Evolutionary conservation across 2,329 filamentous ascomycete species (phyloP).

Genomic region (Dactylellina leptospora): DNA sequence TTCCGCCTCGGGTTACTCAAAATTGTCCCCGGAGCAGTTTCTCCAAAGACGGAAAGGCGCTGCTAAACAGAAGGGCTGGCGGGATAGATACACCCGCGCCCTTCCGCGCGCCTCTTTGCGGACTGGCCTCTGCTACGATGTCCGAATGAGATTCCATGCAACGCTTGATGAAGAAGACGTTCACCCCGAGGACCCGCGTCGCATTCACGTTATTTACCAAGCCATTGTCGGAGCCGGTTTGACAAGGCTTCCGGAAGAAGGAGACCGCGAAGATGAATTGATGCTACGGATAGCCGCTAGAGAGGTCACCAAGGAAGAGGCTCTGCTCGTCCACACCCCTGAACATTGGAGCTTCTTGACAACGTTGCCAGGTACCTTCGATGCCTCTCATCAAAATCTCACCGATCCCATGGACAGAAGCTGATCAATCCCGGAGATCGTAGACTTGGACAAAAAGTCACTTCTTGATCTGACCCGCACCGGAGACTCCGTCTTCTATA

Average conservation of each 20-base stretch:
- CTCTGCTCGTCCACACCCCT: constrained; percentile 79
- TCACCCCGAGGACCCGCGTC: constrained; percentile 91
- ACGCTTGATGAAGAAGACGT: constrained; percentile 81
- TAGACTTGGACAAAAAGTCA: constrained; percentile 67
- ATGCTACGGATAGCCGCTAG: constrained; percentile 78
- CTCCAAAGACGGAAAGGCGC: constrained; percentile 11
- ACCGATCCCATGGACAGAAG: constrained; percentile 50
- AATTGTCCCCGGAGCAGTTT: constrained; percentile 28
- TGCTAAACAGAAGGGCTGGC: background rate
- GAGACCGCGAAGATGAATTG: constrained; percentile 60
- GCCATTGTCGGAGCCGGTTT: constrained; percentile 84
- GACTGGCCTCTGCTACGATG: constrained; percentile 87
- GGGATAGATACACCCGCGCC: constrained; percentile 59
- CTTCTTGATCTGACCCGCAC: constrained; percentile 75
- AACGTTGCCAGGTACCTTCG: constrained; percentile 24
- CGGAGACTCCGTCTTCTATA: constrained; percentile 82
- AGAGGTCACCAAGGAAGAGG: constrained; percentile 79
- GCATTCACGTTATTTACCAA: constrained; percentile 92
- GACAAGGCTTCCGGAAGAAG: constrained; percentile 65
- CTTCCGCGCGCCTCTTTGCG: constrained; percentile 67
- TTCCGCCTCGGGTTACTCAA: constrained; percentile 15
- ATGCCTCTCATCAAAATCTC: background rate
- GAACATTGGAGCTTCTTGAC: constrained; percentile 74
- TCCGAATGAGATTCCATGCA: constrained; percentile 93
- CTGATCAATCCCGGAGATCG: constrained; percentile 3